phyloP scores from a whole-genome alignment of 306 rosid species.

The Biancaea sappan region DNA sequence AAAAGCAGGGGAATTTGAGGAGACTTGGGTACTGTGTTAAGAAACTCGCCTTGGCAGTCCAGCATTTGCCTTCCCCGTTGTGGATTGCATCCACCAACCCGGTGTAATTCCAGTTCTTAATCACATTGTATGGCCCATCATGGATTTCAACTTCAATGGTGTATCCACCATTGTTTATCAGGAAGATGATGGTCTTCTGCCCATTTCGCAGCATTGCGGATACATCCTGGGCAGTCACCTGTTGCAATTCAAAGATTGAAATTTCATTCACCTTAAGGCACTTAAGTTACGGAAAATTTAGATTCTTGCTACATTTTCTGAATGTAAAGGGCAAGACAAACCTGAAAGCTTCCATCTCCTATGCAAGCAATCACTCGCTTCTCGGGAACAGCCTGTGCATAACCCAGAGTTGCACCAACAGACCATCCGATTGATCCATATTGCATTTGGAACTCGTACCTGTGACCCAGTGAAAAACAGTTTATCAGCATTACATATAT shows the following conservation, averaged over 20 bases:
- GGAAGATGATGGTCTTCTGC: constrained; percentile 59
- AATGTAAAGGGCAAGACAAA: constrained; percentile 10
- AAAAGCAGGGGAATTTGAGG: not conserved
- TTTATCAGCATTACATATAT: not conserved
- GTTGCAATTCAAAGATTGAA: not conserved
- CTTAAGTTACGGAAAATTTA: not conserved
- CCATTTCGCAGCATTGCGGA: constrained; percentile 62
- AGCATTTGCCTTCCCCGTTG: constrained; percentile 74
- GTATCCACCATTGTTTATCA: constrained; percentile 74
- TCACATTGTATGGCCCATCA: constrained; percentile 73
- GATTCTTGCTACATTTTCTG: not conserved
- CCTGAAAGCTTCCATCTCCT: constrained; percentile 80
- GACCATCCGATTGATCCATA: too few relatives aligned
- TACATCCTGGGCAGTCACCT: constrained; percentile 71
- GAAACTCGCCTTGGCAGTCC: constrained; percentile 67
- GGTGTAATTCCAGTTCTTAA: constrained; percentile 74
- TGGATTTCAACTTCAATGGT: constrained; percentile 75
- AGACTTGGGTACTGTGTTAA: constrained; percentile 1
- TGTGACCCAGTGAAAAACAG: constrained; percentile 22
- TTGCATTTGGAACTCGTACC: constrained; percentile 76
- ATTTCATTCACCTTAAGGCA: not conserved
- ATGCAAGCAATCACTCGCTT: too few relatives aligned
- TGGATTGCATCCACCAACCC: constrained; percentile 64
- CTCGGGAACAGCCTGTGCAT: too few relatives aligned
- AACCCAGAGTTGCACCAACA: too few relatives aligned